A percentile compares a stretch with the other conserved stretches of the same genome.
Conservation (phyloP, 164 flowering plant species). For the Magnolia changhungtana region DNA sequence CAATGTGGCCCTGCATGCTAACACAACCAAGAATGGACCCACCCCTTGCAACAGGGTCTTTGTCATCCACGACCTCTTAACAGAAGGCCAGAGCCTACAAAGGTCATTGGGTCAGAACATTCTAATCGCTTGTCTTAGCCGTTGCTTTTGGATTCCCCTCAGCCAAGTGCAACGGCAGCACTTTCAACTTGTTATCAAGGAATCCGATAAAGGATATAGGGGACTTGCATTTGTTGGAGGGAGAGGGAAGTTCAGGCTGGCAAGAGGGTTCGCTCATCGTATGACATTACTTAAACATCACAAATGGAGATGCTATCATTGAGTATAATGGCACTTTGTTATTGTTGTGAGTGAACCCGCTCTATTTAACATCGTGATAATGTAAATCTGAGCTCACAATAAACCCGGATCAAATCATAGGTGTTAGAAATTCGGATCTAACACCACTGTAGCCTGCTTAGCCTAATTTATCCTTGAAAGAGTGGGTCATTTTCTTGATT, state of each 20-base stretch:
- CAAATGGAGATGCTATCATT: constrained; percentile 29
- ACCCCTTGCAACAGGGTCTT: constrained; percentile 23
- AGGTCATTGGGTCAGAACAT: constrained; percentile 20
- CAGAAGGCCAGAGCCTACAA: constrained; percentile 31
- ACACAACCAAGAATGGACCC: constrained; percentile 1
- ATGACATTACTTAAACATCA: constrained; percentile 19
- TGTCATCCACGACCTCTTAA: constrained; percentile 36
- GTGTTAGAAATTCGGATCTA: too few relatives aligned
- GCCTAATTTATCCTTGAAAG: too few relatives aligned
- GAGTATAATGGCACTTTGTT: constrained; percentile 15
- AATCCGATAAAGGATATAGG: constrained; percentile 10
- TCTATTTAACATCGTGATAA: too few relatives aligned
- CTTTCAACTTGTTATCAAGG: constrained; percentile 18
- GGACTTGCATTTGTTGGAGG: constrained; percentile 41
- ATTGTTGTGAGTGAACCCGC: constrained; percentile 9
- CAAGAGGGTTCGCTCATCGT: constrained; percentile 29
- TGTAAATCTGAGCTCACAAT: too few relatives aligned
- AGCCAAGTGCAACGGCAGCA: constrained; percentile 26
- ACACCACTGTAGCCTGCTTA: too few relatives aligned
- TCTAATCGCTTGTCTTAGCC: constrained; percentile 26
- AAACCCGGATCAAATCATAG: too few relatives aligned
- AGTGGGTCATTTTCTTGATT: too few relatives aligned
- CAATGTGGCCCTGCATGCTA: constrained; percentile 23
- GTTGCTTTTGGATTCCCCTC: constrained; percentile 11
- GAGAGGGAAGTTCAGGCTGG: constrained; percentile 33